phyloP scores from a whole-genome alignment of 73 alveolate genomes.

The Paramecium biaurelia region DNA sequence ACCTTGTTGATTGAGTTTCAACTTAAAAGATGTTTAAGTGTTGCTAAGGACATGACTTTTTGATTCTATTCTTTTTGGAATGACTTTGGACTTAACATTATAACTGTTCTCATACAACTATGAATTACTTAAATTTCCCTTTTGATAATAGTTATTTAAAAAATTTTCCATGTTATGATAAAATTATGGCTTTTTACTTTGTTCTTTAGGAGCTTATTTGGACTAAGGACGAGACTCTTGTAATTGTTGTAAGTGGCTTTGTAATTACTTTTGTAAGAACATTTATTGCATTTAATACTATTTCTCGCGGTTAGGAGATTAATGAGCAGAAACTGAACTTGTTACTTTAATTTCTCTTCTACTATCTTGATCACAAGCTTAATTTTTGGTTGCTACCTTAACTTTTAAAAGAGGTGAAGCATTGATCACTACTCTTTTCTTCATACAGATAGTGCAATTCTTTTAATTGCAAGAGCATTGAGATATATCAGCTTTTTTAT shows the following conservation, averaged over 20 bases:
- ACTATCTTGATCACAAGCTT: conserved; percentile 11
- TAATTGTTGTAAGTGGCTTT: neutral
- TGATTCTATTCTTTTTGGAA: conserved; percentile 43
- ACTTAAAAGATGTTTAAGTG: conserved; percentile 20
- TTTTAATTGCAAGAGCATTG: conserved; percentile 48
- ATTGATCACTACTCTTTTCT: conserved; percentile 14
- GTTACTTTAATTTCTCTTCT: conserved; percentile 51
- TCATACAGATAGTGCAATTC: conserved; percentile 27
- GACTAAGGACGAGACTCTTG: conserved; percentile 15
- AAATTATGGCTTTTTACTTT: conserved; percentile 21
- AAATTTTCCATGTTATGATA: conserved; percentile 41
- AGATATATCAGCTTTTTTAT: conserved; percentile 39
- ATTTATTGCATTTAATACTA: conserved; percentile 48
- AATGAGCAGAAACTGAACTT: conserved; percentile 39
- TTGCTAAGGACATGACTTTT: conserved; percentile 28
- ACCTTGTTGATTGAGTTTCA: neutral
- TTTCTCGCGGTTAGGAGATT: conserved; percentile 49
- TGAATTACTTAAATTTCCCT: conserved; percentile 16
- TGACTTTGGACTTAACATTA: conserved; percentile 12
- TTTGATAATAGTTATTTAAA: conserved; percentile 27
- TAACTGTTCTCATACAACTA: conserved; percentile 46
- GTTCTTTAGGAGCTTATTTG: neutral
- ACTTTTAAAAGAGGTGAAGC: conserved; percentile 44
- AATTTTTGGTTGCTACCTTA: neutral
- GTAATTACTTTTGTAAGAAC: conserved; percentile 24